Evolutionary conservation across 1,284 basidiomycete species (phyloP).

Genomic region (Rhodotorula sp.): DNA sequence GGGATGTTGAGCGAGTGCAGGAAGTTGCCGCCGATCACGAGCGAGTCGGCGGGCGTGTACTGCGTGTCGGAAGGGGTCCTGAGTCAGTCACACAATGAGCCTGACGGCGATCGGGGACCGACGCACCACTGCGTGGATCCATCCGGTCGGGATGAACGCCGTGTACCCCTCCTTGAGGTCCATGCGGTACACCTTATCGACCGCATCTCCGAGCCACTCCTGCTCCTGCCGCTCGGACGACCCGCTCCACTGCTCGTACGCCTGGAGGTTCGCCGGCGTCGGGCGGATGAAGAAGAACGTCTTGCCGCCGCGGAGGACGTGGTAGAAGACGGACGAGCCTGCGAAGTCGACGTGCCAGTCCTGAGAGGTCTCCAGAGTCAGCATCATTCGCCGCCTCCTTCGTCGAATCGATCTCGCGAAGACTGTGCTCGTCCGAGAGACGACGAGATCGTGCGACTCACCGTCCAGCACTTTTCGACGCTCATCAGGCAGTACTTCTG

Average conservation of each 20-base stretch:
- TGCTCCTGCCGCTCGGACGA: slow-evolving; percentile 75
- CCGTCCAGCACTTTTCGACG: slow-evolving; percentile 83
- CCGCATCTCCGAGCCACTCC: slow-evolving; percentile 87
- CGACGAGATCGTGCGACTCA: no score
- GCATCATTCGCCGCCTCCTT: no score
- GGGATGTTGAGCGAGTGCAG: slow-evolving; percentile 66
- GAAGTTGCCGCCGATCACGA: slow-evolving; percentile 98
- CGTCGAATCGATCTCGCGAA: no score
- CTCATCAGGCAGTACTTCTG: slow-evolving; percentile 96
- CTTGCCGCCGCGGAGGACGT: slow-evolving; percentile 67
- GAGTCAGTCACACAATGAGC: neutral
- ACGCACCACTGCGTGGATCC: slow-evolving; percentile 94
- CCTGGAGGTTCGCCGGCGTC: slow-evolving; percentile 80
- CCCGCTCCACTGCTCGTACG: slow-evolving; percentile 66
- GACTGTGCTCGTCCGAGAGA: no score
- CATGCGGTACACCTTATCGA: slow-evolving; percentile 79
- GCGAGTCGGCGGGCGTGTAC: slow-evolving; percentile 86
- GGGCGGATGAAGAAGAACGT: slow-evolving; percentile 94
- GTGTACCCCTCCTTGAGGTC: slow-evolving; percentile 46
- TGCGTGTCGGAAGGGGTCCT: slow-evolving; percentile 47
- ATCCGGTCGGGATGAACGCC: slow-evolving; percentile 89
- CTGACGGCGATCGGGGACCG: no score
- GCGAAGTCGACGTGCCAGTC: slow-evolving; percentile 96
- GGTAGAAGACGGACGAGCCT: slow-evolving; percentile 91
- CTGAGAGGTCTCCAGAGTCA: slow-evolving; percentile 8